Base-by-base conservation (phyloP, 441 rosid genomes). In the Pelargonium fulgidum region DNA sequence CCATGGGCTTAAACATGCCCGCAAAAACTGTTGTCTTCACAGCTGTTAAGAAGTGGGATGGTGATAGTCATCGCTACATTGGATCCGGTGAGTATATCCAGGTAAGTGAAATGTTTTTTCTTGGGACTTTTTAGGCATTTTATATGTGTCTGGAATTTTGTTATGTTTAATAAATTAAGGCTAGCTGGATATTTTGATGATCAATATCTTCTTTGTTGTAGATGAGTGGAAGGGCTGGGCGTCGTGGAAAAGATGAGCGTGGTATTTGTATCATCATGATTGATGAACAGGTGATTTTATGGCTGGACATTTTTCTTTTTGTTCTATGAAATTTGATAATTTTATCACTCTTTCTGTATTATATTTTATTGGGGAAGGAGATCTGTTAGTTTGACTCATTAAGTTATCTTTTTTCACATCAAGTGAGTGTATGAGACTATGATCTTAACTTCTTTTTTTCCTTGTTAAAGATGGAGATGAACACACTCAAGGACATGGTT, bases 221-320 rank as follows among this genome's bases (percentile, higher is more conserved):
- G 99, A 94, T 94, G 99, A 91, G 99, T 69, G 97, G 99, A 78
- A 85, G 97, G 76, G 99, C 99, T 79, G 99, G 97, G 75, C 97
- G 99, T 13, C 97, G 99, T 77, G 97, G 97, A 77, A 94, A 91
- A 78, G 99, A 91, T 61, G 96, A 89, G 47, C 97, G 96, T 33
- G 99, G 97, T 33, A 91, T 94, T 68, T 94, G 97, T 82, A 88
- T 94, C 69, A 88, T 91, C 76, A 94, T 94, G 99, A 77, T 94
- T 77, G 96, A 94, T 82, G 99, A 91, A 76, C 91, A 84, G 93
- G 99, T 94, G 73, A 63, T 36, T 54, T 7, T 54, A 54, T 54
- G 61, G 61, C 22, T 62, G 20, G 48, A 74, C 54, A 61, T 68
- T 70, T 73, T 14, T 48, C 17, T 70, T 66, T 44, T 9, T 33